phyloP scores from a whole-genome alignment of 1,284 basidiomycete genomes.

The Cryptococcus sp. region DNA sequence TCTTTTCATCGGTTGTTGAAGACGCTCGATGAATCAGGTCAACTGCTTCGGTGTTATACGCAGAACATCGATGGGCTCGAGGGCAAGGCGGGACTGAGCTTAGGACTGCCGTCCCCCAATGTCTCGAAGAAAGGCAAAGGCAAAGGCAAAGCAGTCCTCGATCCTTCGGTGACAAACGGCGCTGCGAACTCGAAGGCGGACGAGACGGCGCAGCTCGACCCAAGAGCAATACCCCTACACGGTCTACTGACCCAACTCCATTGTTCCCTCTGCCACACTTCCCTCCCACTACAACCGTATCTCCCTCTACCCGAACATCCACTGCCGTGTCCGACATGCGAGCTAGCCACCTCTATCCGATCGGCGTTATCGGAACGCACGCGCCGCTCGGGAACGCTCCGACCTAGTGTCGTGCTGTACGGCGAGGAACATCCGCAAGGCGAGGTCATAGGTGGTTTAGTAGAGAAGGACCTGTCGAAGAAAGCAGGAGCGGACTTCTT shows the following conservation, averaged over 20 bases:
- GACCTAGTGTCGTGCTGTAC: slow-evolving; percentile 87
- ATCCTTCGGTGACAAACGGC: slow-evolving; percentile 7
- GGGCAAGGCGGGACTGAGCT: slow-evolving; percentile 73
- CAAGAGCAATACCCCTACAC: slow-evolving; percentile 86
- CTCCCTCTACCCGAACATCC: slow-evolving; percentile 60
- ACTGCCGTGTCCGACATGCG: slow-evolving; percentile 78
- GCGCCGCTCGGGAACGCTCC: slow-evolving; percentile 75
- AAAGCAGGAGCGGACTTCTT: slow-evolving; percentile 70
- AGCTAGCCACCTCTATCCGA: slow-evolving; percentile 67
- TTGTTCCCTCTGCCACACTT: slow-evolving; percentile 76
- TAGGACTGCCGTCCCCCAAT: slow-evolving; percentile 30
- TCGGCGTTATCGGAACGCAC: slow-evolving; percentile 75
- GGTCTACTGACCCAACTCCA: slow-evolving; percentile 78
- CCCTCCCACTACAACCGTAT: slow-evolving; percentile 65
- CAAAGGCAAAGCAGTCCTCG: not conserved
- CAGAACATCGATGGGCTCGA: slow-evolving; percentile 95
- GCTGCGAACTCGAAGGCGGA: slow-evolving; percentile 9
- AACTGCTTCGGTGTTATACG: slow-evolving; percentile 84
- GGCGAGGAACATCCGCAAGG: slow-evolving; percentile 86
- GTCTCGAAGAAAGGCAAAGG: slow-evolving; percentile 2
- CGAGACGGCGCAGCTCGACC: slow-evolving; percentile 36
- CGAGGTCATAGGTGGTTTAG: slow-evolving; percentile 78
- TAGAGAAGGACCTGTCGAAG: slow-evolving; percentile 65
- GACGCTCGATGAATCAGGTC: slow-evolving; percentile 71
- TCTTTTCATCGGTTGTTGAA: slow-evolving; percentile 78